Evolutionary conservation across 2,329 filamentous ascomycete species (phyloP), one percentile per base, ranked within the genome.

Genomic region (Fusarium vanettenii): DNA sequence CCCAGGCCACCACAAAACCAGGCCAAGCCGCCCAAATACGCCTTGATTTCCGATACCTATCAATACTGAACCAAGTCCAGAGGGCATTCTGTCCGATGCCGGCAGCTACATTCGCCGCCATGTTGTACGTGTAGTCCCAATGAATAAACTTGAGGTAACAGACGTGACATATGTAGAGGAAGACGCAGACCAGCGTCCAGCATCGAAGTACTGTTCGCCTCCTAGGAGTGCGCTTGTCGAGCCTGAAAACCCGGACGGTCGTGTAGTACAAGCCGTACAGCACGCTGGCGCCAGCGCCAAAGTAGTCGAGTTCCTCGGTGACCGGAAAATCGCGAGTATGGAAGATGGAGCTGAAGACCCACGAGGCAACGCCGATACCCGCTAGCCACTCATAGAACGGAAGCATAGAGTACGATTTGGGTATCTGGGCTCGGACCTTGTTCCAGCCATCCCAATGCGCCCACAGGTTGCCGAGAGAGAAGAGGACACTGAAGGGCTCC

Each of bases 51-150:
- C 88, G 87, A 84, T 96, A 98, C 76, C 92, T 89, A 74, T 86
- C 85, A 76, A 93, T 90, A 81, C 93, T 95, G 84, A 97, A 98
- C 83, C 90, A 93, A 50, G 89, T 94, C 97, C 97, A 98, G 67
- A 98, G 85, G 5, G 92, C 62, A 79, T 98, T 98, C 80, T 95
- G 92, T 6, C 95, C 82, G 45, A 95, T 86, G 5, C 97, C 97
- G 13, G 93, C 90, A 4, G 89, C 91, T 22, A 99, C 94, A 79
- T 98, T 99, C 61, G 95, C 97, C 2, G 93, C 91, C 95, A 99
- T 98, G 82, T 99, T 99, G 85, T 99, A 99, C 6, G 93, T 93
- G 82, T 99, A 99, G 83, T 98, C 94, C 94, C 97, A 99, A 20
- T 88, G 87, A 87, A 95, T 94, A 76, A 95, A 90, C 80, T 93